These are phyloP conservation scores for Fusarium xyrophilum DNA, from an alignment of 2,329 filamentous ascomycete genomes.

Conservation along the genomic window DNA sequence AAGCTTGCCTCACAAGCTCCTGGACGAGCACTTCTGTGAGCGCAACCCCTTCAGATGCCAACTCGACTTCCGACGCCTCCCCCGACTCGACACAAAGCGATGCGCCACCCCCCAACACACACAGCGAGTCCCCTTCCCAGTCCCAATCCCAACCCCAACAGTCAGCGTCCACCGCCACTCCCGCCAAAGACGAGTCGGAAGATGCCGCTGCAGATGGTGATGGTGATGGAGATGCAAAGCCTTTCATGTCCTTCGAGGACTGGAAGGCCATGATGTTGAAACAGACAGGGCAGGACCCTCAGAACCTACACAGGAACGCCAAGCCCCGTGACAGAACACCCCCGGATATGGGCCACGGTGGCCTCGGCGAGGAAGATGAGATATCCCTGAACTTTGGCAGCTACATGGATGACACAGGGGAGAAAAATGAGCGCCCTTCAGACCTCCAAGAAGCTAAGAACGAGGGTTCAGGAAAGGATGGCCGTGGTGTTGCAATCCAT, in stretches of 20 bases:
- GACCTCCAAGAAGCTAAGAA: slow-evolving; percentile 21
- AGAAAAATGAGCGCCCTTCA: slow-evolving; percentile 8
- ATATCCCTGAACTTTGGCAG: slow-evolving; percentile 68
- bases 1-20: slow-evolving; percentile 74
- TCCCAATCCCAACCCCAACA: slow-evolving; percentile 4
- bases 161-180: background rate
- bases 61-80: slow-evolving; percentile 1
- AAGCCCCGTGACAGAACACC: slow-evolving; percentile 58
- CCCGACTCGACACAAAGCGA: background rate
- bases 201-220: slow-evolving; percentile 35
- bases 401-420: slow-evolving; percentile 37
- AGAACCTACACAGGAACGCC: slow-evolving; percentile 70
- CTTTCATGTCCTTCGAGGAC: slow-evolving; percentile 96
- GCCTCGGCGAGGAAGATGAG: slow-evolving; percentile 85
- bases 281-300: slow-evolving; percentile 75
- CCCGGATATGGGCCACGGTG: slow-evolving; percentile 74
- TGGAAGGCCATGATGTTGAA: slow-evolving; percentile 96
- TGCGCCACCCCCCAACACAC: slow-evolving; percentile 11
- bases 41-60: slow-evolving; percentile 28
- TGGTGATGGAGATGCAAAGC: slow-evolving; percentile 39
- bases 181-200: slow-evolving; percentile 10
- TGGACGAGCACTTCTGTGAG: slow-evolving; percentile 58
- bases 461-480: slow-evolving; percentile 49
- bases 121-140: background rate
- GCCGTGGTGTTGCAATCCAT: slow-evolving; percentile 60